Base-by-base conservation (phyloP, 345 rosid species). In the Lepidium aucheri region DNA sequence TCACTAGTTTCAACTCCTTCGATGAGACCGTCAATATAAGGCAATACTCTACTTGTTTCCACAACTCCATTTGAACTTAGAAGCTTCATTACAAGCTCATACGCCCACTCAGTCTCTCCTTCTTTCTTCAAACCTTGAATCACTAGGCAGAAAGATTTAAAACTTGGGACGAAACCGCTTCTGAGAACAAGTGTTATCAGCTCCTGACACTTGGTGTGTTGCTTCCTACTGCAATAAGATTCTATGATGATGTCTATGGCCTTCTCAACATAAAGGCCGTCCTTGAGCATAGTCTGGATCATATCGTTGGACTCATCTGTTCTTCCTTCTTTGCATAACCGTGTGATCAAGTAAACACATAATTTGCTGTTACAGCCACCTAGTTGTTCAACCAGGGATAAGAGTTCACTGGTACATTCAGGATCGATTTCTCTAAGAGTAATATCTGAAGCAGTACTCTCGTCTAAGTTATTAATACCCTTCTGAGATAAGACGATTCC, bases 281-380 rank as follows among this genome's bases (percentile, higher is more conserved):
- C 24, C 60, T 50, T 69, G 26, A 78, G 42, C 50, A 65, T 20
- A 6, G 66, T 74, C 26, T 58, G 60, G 33, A 43, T 70, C 13
- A 80, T 47, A 18, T 54, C 4, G 7, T 71, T 52, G 20, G 83
- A 79, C 56, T 78, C 80, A 9, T 44, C 62, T 5, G 65, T 50
- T 72, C 81, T 76, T 60, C 83, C 80, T 39, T 67, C 75, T 61
- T 46, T 53, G 43, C 84, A 78, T 62, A 78, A 63, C 39, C 69
- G 63, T 9, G 18, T 64, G 17, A 74, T 60, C 69, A 82, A 44
- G 63, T 70, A 74, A 17, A 66, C 50, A 60, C 67, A 74, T 41
- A 78, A 72, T 36, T 68, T 67, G 28, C 32, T 30, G 24, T 64
- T 61, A 49, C 80, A 66, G 16, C 78, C 82, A 43, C 74, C 66